phyloP scores from a whole-genome alignment of 2,329 filamentous ascomycete genomes.

The Nothophaeocryptopus gaeumannii region DNA sequence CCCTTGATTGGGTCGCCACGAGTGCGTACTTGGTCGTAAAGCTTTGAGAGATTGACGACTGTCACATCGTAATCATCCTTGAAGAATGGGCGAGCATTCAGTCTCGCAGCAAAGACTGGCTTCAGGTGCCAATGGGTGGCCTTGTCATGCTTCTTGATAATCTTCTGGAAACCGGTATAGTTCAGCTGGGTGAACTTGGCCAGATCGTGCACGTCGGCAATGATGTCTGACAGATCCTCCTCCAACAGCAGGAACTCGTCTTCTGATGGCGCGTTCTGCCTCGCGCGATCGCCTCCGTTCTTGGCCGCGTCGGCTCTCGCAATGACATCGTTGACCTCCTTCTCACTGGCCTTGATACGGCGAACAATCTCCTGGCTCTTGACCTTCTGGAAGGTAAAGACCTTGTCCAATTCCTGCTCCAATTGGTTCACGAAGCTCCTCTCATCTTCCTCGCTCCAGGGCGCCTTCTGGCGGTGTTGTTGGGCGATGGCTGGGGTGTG shows the following conservation, averaged over 20 bases:
- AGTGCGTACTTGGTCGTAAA: conserved; percentile 92
- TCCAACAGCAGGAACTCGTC: conserved; percentile 93
- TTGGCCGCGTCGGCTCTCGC: conserved; percentile 57
- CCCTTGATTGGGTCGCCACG: conserved; percentile 89
- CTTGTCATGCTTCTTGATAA: conserved; percentile 99
- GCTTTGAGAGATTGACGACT: conserved; percentile 87
- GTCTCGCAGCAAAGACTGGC: conserved; percentile 89
- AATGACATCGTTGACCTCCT: conserved; percentile 86
- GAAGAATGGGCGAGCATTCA: conserved; percentile 97
- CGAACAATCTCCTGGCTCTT: conserved; percentile 95
- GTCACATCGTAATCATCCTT: conserved; percentile 98
- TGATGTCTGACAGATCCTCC: conserved; percentile 94
- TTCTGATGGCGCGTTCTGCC: conserved; percentile 61
- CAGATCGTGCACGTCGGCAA: conserved; percentile 95
- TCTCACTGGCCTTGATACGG: conserved; percentile 81
- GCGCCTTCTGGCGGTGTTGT: conserved; percentile 45
- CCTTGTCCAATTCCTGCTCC: conserved; percentile 92
- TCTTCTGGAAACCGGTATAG: conserved; percentile 99
- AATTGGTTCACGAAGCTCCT: conserved; percentile 80
- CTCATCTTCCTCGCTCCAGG: conserved; percentile 92
- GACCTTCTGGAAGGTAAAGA: conserved; percentile 94
- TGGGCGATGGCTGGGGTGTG: conserved; percentile 44
- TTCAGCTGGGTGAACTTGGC: conserved; percentile 98
- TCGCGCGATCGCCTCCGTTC: conserved; percentile 38
- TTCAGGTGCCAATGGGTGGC: conserved; percentile 88